phyloP scores from a whole-genome alignment of 2,329 filamentous ascomycete genomes.

The Phoma herbarum region DNA sequence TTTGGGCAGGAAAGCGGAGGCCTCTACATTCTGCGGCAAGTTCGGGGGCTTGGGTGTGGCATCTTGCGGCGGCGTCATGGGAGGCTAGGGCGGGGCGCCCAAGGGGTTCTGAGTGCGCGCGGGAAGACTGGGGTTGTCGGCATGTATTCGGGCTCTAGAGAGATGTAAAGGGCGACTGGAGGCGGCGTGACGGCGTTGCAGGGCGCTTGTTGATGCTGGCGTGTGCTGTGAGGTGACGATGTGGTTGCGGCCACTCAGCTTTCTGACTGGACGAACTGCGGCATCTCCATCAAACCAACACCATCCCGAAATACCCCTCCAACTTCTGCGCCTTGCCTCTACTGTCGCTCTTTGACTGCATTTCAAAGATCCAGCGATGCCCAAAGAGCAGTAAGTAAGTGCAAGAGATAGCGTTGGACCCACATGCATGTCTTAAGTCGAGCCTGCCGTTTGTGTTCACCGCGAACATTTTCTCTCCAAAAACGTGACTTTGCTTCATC shows the following conservation, averaged over 20 bases:
- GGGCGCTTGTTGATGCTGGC: slow-evolving; percentile 22
- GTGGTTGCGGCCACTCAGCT: slow-evolving; percentile 45
- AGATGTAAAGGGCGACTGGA: slow-evolving; percentile 10
- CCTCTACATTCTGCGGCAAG: slow-evolving; percentile 57
- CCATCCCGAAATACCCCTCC: slow-evolving; percentile 18
- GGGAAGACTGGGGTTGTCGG: slow-evolving; percentile 36
- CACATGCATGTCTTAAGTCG: slow-evolving; percentile 42
- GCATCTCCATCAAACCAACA: slow-evolving; percentile 40
- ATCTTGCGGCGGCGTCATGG: slow-evolving; percentile 54
- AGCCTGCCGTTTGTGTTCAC: slow-evolving; percentile 40
- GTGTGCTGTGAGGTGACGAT: slow-evolving; percentile 31
- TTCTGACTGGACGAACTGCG: slow-evolving; percentile 42
- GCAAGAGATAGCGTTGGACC: slow-evolving; percentile 16
- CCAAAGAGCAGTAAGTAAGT: not conserved
- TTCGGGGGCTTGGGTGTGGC: slow-evolving; percentile 54
- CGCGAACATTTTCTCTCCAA: slow-evolving; percentile 33
- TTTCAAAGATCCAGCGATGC: slow-evolving; percentile 4
- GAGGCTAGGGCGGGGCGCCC: slow-evolving; percentile 50
- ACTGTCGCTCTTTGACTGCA: slow-evolving; percentile 10
- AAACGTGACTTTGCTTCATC: slow-evolving; percentile 33
- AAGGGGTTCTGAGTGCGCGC: slow-evolving; percentile 43
- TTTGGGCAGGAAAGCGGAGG: slow-evolving; percentile 68
- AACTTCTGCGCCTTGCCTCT: slow-evolving; percentile 13
- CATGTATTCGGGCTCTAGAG: slow-evolving; percentile 41
- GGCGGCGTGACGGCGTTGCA: slow-evolving; percentile 12